These are phyloP conservation scores for Baorangia bicolor DNA, from an alignment of 768 basidiomycete species.

Conservation along the genomic window DNA sequence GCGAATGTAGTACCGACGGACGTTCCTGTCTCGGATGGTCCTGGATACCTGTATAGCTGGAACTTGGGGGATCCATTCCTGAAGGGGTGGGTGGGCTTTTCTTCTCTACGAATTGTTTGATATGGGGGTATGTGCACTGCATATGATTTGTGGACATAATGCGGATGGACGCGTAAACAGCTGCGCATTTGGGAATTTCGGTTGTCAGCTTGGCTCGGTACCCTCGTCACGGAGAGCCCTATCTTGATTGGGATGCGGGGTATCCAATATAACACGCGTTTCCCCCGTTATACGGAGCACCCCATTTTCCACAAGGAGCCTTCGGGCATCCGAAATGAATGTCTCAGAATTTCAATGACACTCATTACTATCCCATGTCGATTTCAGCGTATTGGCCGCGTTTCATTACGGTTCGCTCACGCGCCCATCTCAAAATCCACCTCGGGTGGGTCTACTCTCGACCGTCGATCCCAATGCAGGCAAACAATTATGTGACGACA, in stretches of 20 bases:
- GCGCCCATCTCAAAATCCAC: constrained; percentile 64
- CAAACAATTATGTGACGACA: constrained; percentile 35
- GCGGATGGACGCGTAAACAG: constrained; percentile 1
- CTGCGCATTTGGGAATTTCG: neutral
- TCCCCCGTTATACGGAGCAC: neutral
- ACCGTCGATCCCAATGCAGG: constrained; percentile 61
- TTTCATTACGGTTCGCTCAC: constrained; percentile 75
- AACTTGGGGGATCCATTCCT: constrained; percentile 75
- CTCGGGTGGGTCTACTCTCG: constrained; percentile 69
- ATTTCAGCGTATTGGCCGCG: constrained; percentile 57
- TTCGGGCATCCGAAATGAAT: constrained; percentile 15
- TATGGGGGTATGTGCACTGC: neutral
- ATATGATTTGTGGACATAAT: constrained; percentile 1
- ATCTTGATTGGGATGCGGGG: constrained; percentile 1
- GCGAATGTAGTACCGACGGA: constrained; percentile 64
- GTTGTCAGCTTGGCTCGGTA: neutral
- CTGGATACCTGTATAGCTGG: constrained; percentile 70
- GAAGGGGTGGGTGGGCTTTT: constrained; percentile 53
- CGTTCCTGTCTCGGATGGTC: constrained; percentile 48
- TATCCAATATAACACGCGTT: neutral
- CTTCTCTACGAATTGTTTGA: neutral
- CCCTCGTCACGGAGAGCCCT: neutral
- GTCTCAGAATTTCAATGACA: neutral
- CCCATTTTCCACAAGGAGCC: constrained; percentile 9
- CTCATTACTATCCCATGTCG: neutral